phyloP scores from a whole-genome alignment of 2,329 filamentous ascomycete genomes.

The Alternaria triticina region DNA sequence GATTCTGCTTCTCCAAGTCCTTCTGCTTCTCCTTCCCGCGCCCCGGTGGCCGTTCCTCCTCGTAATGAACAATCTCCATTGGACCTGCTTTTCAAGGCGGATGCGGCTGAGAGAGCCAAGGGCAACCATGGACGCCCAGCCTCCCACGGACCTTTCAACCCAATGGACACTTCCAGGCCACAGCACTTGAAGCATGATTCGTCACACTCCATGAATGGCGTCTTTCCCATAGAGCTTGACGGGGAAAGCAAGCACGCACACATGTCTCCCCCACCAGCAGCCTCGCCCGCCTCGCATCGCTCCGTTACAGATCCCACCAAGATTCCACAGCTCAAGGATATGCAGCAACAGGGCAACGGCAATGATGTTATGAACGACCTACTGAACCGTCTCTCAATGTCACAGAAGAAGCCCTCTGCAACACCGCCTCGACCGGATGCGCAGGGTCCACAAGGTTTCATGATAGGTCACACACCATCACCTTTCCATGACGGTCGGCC shows the following conservation, averaged over 20 bases:
- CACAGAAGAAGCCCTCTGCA: slow-evolving; percentile 35
- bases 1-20: slow-evolving; percentile 49
- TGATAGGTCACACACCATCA: slow-evolving; percentile 47
- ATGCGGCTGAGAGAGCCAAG: slow-evolving; percentile 76
- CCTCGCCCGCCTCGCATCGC: slow-evolving; percentile 32
- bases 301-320: slow-evolving; percentile 41
- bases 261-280: slow-evolving; percentile 31
- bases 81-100: slow-evolving; percentile 88
- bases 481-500: slow-evolving; percentile 46
- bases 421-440: slow-evolving; percentile 33
- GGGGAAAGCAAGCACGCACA: slow-evolving; percentile 31
- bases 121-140: slow-evolving; percentile 56
- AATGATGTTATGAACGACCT: slow-evolving; percentile 55
- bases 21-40: slow-evolving; percentile 61
- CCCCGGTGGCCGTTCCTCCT: slow-evolving; percentile 50
- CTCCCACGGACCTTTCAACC: slow-evolving; percentile 20
- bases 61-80: slow-evolving; percentile 75
- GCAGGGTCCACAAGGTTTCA: slow-evolving; percentile 29
- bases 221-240: slow-evolving; percentile 74
- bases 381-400: slow-evolving; percentile 48
- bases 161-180: slow-evolving; percentile 19
- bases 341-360: slow-evolving; percentile 49
- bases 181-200: slow-evolving; percentile 52
- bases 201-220: slow-evolving; percentile 58
- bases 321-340: slow-evolving; percentile 31